Base-by-base conservation (phyloP, 768 basidiomycete species). In the Leucocoprinus sp. region DNA sequence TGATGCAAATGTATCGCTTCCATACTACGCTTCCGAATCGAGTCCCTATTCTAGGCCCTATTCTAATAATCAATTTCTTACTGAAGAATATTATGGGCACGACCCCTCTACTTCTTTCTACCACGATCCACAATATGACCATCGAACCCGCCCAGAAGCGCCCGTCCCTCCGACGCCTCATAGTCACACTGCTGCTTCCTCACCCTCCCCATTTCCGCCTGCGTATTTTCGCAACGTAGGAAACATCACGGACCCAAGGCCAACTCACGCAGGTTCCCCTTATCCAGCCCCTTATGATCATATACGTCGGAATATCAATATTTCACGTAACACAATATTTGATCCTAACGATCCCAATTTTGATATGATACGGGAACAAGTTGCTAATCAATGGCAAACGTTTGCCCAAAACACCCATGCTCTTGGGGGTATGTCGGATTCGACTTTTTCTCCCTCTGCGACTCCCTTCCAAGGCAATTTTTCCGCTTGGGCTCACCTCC, bases 101-200 rank as follows among this genome's bases (percentile, higher is more conserved):
- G 64, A 69, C 36, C 79, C 83, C 23, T 40, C 39, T 15, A 5
- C 39, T 7, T 15, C 24, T 27, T 22, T 42, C 46, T 22, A 42
- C 54, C 37, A 58, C 55, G 43, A 59, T 57, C n/a, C 17, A 18
- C 40, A 48, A 21, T 42, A 48, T 36, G 33, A 22, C 3, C 33
- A 48, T 19, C 39, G 46, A 22, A 67, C 74, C 2, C 78, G 86
- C 0, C 85, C 84, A 0, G 76, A 79, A 48, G 86, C 84, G 0
- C 87, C 87, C 14, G 72, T 88, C 31, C 86, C 87, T 0, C 85
- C 87, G 0, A 89, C 87, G 0, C 86, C 84, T 2, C 82, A 84
- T 44, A 81, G 75, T 39, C 80, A 84, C 48, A 84, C 83, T 0
- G 75, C 81, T 6, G 82, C 83, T 1, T 82, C 83, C 0, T 81